Percentiles rank a stretch among this genome's conserved stretches.
These are phyloP conservation scores for Penicillium waksmanii DNA, from an alignment of 495 filamentous ascomycete species.

Conservation along the genomic window DNA sequence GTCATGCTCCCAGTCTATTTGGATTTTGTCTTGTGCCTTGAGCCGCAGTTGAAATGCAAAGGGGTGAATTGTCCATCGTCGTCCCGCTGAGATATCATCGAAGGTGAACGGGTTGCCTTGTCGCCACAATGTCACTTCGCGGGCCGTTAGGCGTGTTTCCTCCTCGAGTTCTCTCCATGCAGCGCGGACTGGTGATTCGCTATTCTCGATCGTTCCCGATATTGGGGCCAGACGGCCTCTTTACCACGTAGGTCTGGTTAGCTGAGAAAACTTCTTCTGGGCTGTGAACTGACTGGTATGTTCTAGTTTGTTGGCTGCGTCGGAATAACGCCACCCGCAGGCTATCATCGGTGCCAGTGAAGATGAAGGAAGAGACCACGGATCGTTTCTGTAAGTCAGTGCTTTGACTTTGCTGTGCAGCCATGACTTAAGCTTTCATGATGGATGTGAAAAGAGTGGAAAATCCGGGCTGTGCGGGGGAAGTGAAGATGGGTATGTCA, in stretches of 20 bases:
- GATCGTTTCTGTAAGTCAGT: conserved; percentile 38
- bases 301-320: conserved; percentile 59
- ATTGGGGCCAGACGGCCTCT: conserved; percentile 61
- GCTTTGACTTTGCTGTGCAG: no score
- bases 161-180: conserved; percentile 67
- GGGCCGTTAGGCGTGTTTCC: conserved; percentile 58
- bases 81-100: conserved; percentile 50
- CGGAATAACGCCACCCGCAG: conserved; percentile 60
- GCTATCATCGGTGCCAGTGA: conserved; percentile 37
- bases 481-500: not conserved
- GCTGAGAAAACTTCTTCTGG: not conserved
- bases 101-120: conserved; percentile 64
- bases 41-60: conserved; percentile 50
- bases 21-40: conserved; percentile 42
- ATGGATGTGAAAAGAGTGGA: not conserved
- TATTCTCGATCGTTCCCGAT: conserved; percentile 59
- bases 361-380: conserved; percentile 62
- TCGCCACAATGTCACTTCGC: conserved; percentile 53
- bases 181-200: conserved; percentile 54
- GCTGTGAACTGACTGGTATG: conserved; percentile 48
- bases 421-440: not conserved
- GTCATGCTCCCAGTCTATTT: conserved; percentile 67
- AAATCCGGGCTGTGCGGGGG: not conserved
- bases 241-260: not conserved
- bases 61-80: conserved; percentile 66